Evolutionary conservation across 176 grass and related monocot species (phyloP).

Genomic region (Thinopyrum elongatum): DNA sequence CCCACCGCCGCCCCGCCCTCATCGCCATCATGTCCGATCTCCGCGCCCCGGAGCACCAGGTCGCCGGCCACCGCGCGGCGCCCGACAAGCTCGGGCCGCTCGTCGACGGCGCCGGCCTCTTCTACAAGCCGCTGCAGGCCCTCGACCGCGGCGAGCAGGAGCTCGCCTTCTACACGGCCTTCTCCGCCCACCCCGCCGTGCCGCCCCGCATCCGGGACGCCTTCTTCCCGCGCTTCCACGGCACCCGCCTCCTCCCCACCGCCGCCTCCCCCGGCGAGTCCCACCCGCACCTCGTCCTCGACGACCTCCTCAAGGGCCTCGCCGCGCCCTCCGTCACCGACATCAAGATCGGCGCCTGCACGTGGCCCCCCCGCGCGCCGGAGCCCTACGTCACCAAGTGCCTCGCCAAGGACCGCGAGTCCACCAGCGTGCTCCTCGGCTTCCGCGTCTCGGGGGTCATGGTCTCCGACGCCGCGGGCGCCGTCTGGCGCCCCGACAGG

Average conservation of each 20-base stretch:
- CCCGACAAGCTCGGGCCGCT: conserved; percentile 48
- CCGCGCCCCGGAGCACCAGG: conserved; percentile 75
- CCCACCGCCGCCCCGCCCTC: background rate
- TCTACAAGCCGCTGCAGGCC: conserved; percentile 77
- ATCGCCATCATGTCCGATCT: conserved; percentile 40
- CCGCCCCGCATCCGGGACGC: conserved; percentile 38
- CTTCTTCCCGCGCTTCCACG: conserved; percentile 76
- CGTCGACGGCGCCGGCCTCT: conserved; percentile 55
- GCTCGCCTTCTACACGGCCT: conserved; percentile 66
- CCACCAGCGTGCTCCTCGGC: conserved; percentile 57
- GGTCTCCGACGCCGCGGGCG: conserved; percentile 19
- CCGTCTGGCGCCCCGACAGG: conserved; percentile 49
- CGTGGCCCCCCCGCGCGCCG: conserved; percentile 49
- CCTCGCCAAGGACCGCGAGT: conserved; percentile 64
- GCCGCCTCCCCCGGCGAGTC: conserved; percentile 32
- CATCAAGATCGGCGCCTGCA: conserved; percentile 85
- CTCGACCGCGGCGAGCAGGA: conserved; percentile 57
- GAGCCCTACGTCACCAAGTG: conserved; percentile 70
- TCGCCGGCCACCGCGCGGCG: conserved; percentile 52
- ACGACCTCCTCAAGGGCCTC: conserved; percentile 58
- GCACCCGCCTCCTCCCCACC: conserved; percentile 47
- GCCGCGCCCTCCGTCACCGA: conserved; percentile 57
- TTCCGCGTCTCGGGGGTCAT: conserved; percentile 71
- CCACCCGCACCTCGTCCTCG: conserved; percentile 65
- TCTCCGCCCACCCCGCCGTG: conserved; percentile 42